Conservation (phyloP, 768 basidiomycete species). For the Lentinula sp. region DNA sequence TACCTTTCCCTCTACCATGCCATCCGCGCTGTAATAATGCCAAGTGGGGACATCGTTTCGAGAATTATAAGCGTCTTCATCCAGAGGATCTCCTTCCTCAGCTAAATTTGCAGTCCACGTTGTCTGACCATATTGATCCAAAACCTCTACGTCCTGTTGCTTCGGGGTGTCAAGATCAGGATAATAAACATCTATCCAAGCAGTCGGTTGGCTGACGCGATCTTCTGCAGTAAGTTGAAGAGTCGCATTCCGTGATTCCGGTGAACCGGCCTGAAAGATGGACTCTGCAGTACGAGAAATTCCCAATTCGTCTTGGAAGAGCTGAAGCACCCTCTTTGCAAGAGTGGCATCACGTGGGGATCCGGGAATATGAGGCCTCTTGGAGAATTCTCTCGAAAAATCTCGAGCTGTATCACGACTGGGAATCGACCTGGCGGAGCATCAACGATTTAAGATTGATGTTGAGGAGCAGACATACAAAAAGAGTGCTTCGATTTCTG, state of each 20-base stretch:
- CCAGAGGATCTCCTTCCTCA: constrained; percentile 64
- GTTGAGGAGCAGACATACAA: background rate
- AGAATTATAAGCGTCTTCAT: constrained; percentile 66
- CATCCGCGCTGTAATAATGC: constrained; percentile 78
- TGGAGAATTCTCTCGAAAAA: constrained; percentile 54
- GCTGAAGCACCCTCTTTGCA: constrained; percentile 58
- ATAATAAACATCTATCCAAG: constrained; percentile 87
- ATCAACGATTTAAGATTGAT: background rate
- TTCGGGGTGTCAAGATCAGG: constrained; percentile 80
- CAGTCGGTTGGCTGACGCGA: constrained; percentile 42
- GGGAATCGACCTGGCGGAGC: constrained; percentile 42
- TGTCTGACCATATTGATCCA: constrained; percentile 45
- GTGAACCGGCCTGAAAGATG: constrained; percentile 69
- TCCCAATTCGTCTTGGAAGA: constrained; percentile 65
- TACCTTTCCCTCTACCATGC: constrained; percentile 62
- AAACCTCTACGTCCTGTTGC: constrained; percentile 59
- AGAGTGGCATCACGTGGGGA: constrained; percentile 52
- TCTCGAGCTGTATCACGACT: constrained; percentile 49
- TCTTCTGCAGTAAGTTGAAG: constrained; percentile 41
- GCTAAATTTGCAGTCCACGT: constrained; percentile 70
- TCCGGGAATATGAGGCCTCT: constrained; percentile 69
- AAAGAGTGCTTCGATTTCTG: background rate
- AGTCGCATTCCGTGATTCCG: constrained; percentile 62
- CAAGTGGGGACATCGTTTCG: constrained; percentile 69
- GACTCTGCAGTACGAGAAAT: constrained; percentile 38